phyloP scores from a whole-genome alignment of 352 stramenopile genomes.

The Phytopythium kandeliae region DNA sequence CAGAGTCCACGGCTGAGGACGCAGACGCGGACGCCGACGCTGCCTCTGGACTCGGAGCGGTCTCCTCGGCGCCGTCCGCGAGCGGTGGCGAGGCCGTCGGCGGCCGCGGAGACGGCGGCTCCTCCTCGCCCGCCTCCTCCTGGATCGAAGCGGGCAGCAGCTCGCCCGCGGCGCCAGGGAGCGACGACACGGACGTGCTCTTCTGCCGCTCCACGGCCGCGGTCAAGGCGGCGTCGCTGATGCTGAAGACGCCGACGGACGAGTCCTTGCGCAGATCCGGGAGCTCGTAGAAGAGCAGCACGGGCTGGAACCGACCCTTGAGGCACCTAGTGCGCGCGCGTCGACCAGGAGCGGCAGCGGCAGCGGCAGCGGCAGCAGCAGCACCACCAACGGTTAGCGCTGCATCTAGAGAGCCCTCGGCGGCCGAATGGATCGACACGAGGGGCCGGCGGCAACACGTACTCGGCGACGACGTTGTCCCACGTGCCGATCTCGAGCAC shows the following conservation, averaged over 20 bases:
- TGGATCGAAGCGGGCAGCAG: slow-evolving; percentile 46
- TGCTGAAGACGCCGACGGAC: slow-evolving; percentile 56
- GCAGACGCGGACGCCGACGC: background rate
- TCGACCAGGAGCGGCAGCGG: no score
- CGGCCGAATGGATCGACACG: no score
- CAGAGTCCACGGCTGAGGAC: background rate
- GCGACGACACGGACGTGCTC: slow-evolving; percentile 53
- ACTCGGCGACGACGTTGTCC: slow-evolving; percentile 67
- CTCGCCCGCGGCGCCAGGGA: slow-evolving; percentile 25
- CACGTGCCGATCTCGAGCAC: slow-evolving; percentile 73
- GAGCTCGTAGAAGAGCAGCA: slow-evolving; percentile 82
- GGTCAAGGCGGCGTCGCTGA: slow-evolving; percentile 14
- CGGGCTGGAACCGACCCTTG: slow-evolving; percentile 77
- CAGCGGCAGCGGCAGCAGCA: no score
- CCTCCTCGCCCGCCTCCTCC: slow-evolving; percentile 39
- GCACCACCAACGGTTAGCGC: no score
- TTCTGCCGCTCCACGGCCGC: slow-evolving; percentile 27
- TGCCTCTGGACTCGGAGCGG: slow-evolving; percentile 5
- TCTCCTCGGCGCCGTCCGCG: slow-evolving; percentile 25
- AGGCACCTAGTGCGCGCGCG: slow-evolving; percentile 48
- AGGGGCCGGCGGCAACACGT: slow-evolving; percentile 8
- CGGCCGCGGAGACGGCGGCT: slow-evolving; percentile 25
- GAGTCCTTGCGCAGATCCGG: slow-evolving; percentile 79
- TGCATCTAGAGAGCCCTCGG: no score
- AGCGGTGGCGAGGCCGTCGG: slow-evolving; percentile 3